These are phyloP conservation scores for Stemphylium beticola DNA, from an alignment of 2,329 filamentous ascomycete species.

Conservation along the genomic window DNA sequence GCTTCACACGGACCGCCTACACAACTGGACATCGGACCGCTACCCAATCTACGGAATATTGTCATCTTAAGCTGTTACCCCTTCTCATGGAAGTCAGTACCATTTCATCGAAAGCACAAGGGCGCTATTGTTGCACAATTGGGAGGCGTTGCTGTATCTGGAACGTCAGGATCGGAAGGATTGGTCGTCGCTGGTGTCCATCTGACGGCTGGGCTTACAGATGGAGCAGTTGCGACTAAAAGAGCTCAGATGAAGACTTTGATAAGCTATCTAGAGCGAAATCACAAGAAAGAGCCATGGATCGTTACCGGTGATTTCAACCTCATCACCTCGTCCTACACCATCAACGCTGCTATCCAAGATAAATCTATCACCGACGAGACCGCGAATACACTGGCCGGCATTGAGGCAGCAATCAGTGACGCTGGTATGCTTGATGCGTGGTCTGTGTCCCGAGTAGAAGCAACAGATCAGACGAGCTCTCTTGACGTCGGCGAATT, in stretches of 20 bases:
- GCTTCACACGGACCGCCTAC: slow-evolving; percentile 63
- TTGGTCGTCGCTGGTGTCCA: slow-evolving; percentile 65
- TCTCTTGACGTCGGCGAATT: slow-evolving; percentile 40
- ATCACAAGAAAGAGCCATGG: slow-evolving; percentile 57
- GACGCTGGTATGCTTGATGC: slow-evolving; percentile 59
- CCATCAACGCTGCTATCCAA: slow-evolving; percentile 60
- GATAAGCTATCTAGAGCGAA: slow-evolving; percentile 52
- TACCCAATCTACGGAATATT: slow-evolving; percentile 66
- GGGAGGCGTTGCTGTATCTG: slow-evolving; percentile 39
- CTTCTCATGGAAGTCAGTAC: slow-evolving; percentile 63
- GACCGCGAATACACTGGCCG: slow-evolving; percentile 52
- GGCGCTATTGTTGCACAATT: slow-evolving; percentile 60
- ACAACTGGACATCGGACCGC: slow-evolving; percentile 59
- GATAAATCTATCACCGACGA: slow-evolving; percentile 61
- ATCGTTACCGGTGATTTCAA: slow-evolving; percentile 71
- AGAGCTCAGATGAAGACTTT: slow-evolving; percentile 62
- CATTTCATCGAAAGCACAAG: slow-evolving; percentile 64
- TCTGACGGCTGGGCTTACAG: slow-evolving; percentile 66
- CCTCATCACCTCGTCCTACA: slow-evolving; percentile 63
- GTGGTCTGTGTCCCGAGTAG: slow-evolving; percentile 57
- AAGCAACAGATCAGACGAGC: slow-evolving; percentile 50
- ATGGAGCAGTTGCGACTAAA: slow-evolving; percentile 64
- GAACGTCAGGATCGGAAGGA: slow-evolving; percentile 26
- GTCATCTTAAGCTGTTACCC: slow-evolving; percentile 64
- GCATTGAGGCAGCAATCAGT: slow-evolving; percentile 56